phyloP scores from a whole-genome alignment of 2,329 filamentous ascomycete species.

The Alternaria burnsii region DNA sequence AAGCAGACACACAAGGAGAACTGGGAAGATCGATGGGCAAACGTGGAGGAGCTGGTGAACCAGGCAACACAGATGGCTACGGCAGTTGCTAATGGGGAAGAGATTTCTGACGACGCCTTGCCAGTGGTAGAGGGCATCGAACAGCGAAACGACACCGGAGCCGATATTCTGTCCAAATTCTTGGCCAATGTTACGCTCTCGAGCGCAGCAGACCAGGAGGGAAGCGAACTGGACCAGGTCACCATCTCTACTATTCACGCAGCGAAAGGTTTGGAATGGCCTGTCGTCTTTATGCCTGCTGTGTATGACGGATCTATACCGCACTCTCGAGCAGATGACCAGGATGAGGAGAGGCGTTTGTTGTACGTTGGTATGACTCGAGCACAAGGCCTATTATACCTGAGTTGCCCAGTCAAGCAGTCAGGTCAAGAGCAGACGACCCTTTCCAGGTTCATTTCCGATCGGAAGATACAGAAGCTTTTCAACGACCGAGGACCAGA shows the following conservation, averaged over 20 bases:
- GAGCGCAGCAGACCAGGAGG: slow-evolving; percentile 67
- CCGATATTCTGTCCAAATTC: slow-evolving; percentile 78
- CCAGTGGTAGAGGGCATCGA: slow-evolving; percentile 75
- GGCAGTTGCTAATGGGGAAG: slow-evolving; percentile 53
- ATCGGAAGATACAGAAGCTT: slow-evolving; percentile 59
- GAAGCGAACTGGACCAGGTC: slow-evolving; percentile 68
- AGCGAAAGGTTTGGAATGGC: slow-evolving; percentile 96
- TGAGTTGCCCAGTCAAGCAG: slow-evolving; percentile 79
- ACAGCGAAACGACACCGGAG: slow-evolving; percentile 64
- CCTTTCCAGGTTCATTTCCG: slow-evolving; percentile 76
- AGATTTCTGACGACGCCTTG: slow-evolving; percentile 59
- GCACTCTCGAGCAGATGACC: slow-evolving; percentile 84
- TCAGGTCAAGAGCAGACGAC: slow-evolving; percentile 69
- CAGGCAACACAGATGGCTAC: slow-evolving; percentile 76
- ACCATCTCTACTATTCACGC: slow-evolving; percentile 97
- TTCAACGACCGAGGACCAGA: slow-evolving; percentile 71
- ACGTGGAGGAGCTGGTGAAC: slow-evolving; percentile 85
- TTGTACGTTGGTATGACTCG: slow-evolving; percentile 98
- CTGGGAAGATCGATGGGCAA: slow-evolving; percentile 78
- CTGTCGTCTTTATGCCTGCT: slow-evolving; percentile 89
- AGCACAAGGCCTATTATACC: slow-evolving; percentile 83
- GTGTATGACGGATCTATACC: slow-evolving; percentile 91
- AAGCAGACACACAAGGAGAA: slow-evolving; percentile 72
- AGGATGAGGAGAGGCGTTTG: slow-evolving; percentile 84
- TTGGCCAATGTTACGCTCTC: slow-evolving; percentile 91